Evolutionary conservation across 2,329 filamentous ascomycete genomes (phyloP).

Genomic region (Podosphaera xanthii): DNA sequence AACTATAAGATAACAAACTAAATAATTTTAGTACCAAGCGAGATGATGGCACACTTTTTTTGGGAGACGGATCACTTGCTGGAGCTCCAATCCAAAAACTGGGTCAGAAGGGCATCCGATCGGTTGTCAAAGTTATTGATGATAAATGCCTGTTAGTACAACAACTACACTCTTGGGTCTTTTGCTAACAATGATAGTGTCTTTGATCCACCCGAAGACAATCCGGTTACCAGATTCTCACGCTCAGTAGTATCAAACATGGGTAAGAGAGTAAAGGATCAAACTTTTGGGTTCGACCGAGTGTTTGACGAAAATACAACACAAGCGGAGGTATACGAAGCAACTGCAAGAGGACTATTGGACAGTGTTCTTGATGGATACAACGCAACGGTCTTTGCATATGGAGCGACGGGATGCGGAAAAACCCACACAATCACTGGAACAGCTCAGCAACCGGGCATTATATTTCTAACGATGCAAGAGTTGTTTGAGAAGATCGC

Average conservation of each 20-base stretch:
- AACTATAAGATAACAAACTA: constrained; percentile 2
- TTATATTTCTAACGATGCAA: constrained; percentile 98
- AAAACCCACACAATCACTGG: constrained; percentile 97
- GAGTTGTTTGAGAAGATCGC: constrained; percentile 89
- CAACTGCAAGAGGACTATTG: constrained; percentile 70
- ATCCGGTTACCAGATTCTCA: constrained; percentile 69
- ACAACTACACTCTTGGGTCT: neutral
- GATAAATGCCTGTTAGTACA: constrained; percentile 72
- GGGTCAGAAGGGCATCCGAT: constrained; percentile 62
- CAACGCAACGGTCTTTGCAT: constrained; percentile 96
- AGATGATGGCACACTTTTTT: constrained; percentile 74
- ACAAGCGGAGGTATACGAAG: constrained; percentile 85
- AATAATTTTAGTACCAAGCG: constrained; percentile 20
- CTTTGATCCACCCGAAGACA: constrained; percentile 93
- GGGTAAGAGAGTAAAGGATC: constrained; percentile 87
- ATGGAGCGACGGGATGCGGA: constrained; percentile 90
- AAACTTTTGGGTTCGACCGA: constrained; percentile 88
- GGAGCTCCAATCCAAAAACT: constrained; percentile 65
- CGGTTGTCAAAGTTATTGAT: constrained; percentile 89
- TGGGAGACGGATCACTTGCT: constrained; percentile 94
- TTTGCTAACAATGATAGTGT: constrained; percentile 32
- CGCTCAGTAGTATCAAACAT: constrained; percentile 52
- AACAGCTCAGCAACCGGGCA: constrained; percentile 76
- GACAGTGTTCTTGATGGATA: constrained; percentile 93
- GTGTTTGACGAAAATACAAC: constrained; percentile 91